Evolutionary conservation across 306 rosid genomes (phyloP).

Genomic region (Acacia acuminata): DNA sequence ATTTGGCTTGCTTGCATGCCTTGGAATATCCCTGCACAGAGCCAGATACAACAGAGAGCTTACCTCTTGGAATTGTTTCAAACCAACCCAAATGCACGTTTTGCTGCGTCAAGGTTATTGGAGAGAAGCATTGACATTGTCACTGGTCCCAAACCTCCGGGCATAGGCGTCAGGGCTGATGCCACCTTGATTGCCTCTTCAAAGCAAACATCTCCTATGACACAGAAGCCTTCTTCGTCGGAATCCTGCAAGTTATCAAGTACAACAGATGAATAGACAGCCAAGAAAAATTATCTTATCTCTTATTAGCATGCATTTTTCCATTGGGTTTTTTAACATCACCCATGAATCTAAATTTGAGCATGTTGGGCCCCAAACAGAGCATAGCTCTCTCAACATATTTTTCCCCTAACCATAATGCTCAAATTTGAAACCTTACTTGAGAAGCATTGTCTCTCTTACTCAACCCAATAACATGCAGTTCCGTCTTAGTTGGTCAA

Average conservation of each 20-base stretch:
- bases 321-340: neutral
- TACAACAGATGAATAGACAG: neutral
- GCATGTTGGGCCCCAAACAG: neutral
- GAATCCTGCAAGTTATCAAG: slow-evolving; percentile 35
- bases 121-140: slow-evolving; percentile 52
- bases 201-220: slow-evolving; percentile 51
- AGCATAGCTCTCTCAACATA: neutral
- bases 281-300: neutral
- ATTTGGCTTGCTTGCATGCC: neutral
- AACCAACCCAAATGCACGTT: slow-evolving; percentile 36
- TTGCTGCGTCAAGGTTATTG: slow-evolving; percentile 53
- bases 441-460: neutral
- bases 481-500: neutral
- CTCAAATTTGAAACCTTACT: neutral
- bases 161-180: slow-evolving; percentile 57
- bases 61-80: slow-evolving; percentile 29
- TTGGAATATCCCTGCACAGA: neutral
- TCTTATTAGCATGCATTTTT: neutral
- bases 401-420: neutral
- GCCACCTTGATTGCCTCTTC: slow-evolving; percentile 60
- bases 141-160: slow-evolving; percentile 55
- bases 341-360: neutral
- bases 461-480: neutral
- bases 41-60: slow-evolving; percentile 6
- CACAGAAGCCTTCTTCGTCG: slow-evolving; percentile 29